A percentile compares a stretch with the other conserved stretches of the same genome.
Evolutionary conservation across 2,329 filamentous ascomycete species (phyloP).

Genomic region (Lasiodiplodia hormozganensis): DNA sequence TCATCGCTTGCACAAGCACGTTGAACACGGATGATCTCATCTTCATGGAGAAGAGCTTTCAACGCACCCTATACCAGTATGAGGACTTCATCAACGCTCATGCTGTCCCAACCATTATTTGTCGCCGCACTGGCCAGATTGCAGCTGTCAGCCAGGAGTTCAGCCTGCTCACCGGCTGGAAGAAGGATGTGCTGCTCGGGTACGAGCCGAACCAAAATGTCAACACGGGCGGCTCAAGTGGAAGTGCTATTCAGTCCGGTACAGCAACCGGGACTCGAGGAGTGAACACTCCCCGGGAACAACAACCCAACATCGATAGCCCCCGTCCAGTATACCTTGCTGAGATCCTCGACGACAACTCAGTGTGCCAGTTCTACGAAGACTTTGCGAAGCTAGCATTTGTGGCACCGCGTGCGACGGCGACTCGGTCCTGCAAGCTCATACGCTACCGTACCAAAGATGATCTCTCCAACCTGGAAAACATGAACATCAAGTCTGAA

Average conservation of each 20-base stretch:
- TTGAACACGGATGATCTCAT: slow-evolving; percentile 87
- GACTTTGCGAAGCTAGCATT: slow-evolving; percentile 94
- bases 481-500: slow-evolving; percentile 32
- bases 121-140: slow-evolving; percentile 91
- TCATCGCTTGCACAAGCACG: slow-evolving; percentile 91
- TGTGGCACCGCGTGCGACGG: slow-evolving; percentile 84
- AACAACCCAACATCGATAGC: slow-evolving; percentile 37
- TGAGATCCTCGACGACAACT: slow-evolving; percentile 91
- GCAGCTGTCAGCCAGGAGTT: slow-evolving; percentile 96
- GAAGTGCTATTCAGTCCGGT: slow-evolving; percentile 47
- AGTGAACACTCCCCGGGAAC: slow-evolving; percentile 54
- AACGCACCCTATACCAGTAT: slow-evolving; percentile 89
- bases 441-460: slow-evolving; percentile 77
- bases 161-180: slow-evolving; percentile 93
- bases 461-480: slow-evolving; percentile 42
- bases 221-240: slow-evolving; percentile 68
- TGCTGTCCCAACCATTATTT: slow-evolving; percentile 90
- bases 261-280: slow-evolving; percentile 50
- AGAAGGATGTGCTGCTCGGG: slow-evolving; percentile 84
- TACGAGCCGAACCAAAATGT: slow-evolving; percentile 87
- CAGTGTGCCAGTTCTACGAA: slow-evolving; percentile 92
- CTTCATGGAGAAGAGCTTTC: slow-evolving; percentile 98
- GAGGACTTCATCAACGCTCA: slow-evolving; percentile 89
- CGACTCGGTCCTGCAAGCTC: slow-evolving; percentile 82
- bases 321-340: slow-evolving; percentile 86